Conservation (phyloP, 768 basidiomycete species). For the Boletus pseudo-olivaceus region DNA sequence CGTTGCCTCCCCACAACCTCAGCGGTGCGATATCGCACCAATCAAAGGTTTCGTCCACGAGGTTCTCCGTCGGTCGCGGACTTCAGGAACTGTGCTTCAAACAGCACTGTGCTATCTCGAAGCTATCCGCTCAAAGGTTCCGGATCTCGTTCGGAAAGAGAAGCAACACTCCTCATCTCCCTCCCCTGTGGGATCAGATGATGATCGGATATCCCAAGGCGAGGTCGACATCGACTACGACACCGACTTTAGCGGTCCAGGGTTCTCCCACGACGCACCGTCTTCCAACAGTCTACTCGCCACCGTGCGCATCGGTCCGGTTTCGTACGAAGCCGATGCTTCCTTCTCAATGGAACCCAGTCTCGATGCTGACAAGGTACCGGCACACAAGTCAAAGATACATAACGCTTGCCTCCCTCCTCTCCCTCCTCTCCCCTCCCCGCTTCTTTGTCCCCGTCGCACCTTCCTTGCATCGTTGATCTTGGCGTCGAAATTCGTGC, state of each 20-base stretch:
- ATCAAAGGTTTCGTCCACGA: constrained; percentile 83
- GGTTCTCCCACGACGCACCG: constrained; percentile 2
- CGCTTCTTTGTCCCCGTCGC: constrained; percentile 83
- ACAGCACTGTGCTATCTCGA: constrained; percentile 87
- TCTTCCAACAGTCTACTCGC: constrained; percentile 33
- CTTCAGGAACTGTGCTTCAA: constrained; percentile 79
- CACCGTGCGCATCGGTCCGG: constrained; percentile 43
- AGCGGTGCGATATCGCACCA: constrained; percentile 44
- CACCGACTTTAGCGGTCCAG: constrained; percentile 28
- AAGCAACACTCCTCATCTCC: constrained; percentile 41
- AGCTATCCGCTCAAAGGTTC: constrained; percentile 69
- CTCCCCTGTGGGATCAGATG: constrained; percentile 40
- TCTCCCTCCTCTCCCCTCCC: constrained; percentile 59
- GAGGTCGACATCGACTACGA: constrained; percentile 43
- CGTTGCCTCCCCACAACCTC: constrained; percentile 7
- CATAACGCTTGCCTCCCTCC: constrained; percentile 26
- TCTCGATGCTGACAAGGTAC: constrained; percentile 9
- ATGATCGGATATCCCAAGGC: constrained; percentile 40
- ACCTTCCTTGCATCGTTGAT: constrained; percentile 88
- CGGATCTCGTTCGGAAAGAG: constrained; percentile 56
- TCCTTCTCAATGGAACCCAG: constrained; percentile 18
- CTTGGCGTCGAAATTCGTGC: constrained; percentile 87
- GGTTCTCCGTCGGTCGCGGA: constrained; percentile 81
- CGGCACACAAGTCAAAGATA: constrained; percentile 10
- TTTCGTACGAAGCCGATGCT: constrained; percentile 14